phyloP scores from a whole-genome alignment of 208 protist genomes.

The Porcisia deanei region DNA sequence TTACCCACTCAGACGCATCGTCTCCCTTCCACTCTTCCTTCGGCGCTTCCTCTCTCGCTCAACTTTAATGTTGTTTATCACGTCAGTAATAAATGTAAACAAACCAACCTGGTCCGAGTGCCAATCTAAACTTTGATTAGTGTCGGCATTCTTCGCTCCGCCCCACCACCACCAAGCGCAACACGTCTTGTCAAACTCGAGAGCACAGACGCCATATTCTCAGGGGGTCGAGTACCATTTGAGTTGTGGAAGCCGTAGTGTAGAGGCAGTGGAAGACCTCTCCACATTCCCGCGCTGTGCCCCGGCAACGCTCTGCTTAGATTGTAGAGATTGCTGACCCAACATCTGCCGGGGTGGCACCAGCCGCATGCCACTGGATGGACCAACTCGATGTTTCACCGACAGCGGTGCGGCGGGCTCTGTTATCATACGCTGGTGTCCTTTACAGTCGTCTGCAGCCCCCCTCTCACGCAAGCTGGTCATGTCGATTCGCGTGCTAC shows the following conservation, averaged over 20 bases:
- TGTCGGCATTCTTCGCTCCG: background rate
- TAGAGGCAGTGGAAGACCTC: background rate
- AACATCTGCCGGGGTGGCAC: constrained; percentile 7
- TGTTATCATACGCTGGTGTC: background rate
- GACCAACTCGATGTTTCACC: constrained; percentile 1
- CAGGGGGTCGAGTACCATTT: background rate
- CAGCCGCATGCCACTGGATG: background rate
- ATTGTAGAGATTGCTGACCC: background rate
- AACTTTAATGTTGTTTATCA: background rate
- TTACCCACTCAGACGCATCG: background rate
- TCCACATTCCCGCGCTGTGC: background rate
- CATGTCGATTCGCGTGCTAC: constrained; percentile 1
- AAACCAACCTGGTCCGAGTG: background rate
- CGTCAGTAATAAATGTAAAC: background rate
- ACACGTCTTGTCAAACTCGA: background rate
- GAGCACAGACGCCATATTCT: background rate
- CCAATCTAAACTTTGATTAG: background rate
- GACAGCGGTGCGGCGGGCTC: background rate
- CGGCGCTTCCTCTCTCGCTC: background rate
- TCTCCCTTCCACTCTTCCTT: background rate
- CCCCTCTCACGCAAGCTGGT: background rate
- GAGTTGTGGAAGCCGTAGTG: background rate
- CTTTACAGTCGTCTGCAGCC: background rate
- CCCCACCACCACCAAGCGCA: background rate
- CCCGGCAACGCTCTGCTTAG: background rate